Evolutionary conservation across 257 asterid species (phyloP), one percentile per base, ranked within the genome.

Genomic region (Fraxinus americana): DNA sequence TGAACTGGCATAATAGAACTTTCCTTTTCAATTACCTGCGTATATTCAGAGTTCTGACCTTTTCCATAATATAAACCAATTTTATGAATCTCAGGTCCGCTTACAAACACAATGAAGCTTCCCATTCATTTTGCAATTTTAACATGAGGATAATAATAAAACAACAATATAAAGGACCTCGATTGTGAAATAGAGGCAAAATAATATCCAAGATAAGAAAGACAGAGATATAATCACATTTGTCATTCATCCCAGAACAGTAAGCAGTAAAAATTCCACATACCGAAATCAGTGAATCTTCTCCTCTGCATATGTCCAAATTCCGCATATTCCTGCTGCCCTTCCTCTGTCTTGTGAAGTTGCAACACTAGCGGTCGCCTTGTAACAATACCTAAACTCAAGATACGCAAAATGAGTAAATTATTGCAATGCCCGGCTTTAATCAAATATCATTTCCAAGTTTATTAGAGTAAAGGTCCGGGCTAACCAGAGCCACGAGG

Each of bases 401-500:
- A 75, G 38, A 78, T 59, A n/a, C 81, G n/a, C 27, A 34, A 71
- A 11, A 80, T 4, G 3, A 19, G 21, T n/a, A 70, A 79, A 69
- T 63, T 71, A 12, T 21, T 12, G 27, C 71, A 25, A n/a, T 5
- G 16, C 59, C 70, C 13, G 69, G 30, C 61, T 30, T 54, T n/a
- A 59, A 45, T 9, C 72, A 69, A 72, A 63, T 67, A 57, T 9
- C 54, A 63, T 38, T 59, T 38, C 48, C 70, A 74, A 13, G 71
- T n/a, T 27, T 72, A 71, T 25, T 25, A 59, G 13, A 39, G 23
- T 34, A 67, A 75, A 77, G 29, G 2, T 50, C 68, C 36, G 35
- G 41, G 81, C 93, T 77, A 69, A 94, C 98, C 98, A 83, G 97
- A 94, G 79, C 98, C 98, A 80, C 98, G 90, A 19, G 98, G 98